Base-by-base conservation (phyloP, 805 yeast species). In the Metschnikowia corniflorae region DNA sequence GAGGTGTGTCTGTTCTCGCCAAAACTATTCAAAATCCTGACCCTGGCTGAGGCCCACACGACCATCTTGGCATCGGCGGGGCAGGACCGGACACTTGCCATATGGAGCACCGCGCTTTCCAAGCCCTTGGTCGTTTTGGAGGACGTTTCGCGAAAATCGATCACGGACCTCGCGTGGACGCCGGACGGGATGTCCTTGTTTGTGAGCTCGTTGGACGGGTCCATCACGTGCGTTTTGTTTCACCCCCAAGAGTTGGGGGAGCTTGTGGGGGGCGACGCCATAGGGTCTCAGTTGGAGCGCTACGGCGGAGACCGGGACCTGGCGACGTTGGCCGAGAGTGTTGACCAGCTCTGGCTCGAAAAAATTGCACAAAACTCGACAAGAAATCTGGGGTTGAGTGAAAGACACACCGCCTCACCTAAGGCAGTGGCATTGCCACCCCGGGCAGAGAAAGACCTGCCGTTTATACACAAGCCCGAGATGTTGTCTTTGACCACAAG, bases 61-160 rank as follows among this genome's bases (percentile, higher is more conserved):
- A 82, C 96, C 0, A 75, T 91, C 0, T 68, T 91, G n/a, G 96
- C 97, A 2, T 84, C 96, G 19, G 96, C 91, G 10, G 97, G 97
- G 8, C 97, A 91, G 60, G 98, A 91, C 60, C 80, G 86, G 51
- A 75, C 88, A 1, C 60, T 93, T 25, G 95, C 88, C 0, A 68
- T 91, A 5, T 91, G 98, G 98, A 80, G 80, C 51, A 91, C 96
- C 0, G 61, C 75, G 2, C 71, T 71, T 35, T 75, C 88, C 4
- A 70, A 86, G 33, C 97, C 98, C 1, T 59, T 93, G 32, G 72
- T 85, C 9, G 86, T 88, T 6, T 86, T 89, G 1, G 77, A 77
- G 26, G 94, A 89, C 44, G 72, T 91, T 12, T 75, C 83, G 3
- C 67, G 70, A 25, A 86, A 84, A 47, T 74, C 96, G 0, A 82